Evolutionary conservation across 169 alveolate genomes (phyloP).

Genomic region (Amoebophrya sp.): DNA sequence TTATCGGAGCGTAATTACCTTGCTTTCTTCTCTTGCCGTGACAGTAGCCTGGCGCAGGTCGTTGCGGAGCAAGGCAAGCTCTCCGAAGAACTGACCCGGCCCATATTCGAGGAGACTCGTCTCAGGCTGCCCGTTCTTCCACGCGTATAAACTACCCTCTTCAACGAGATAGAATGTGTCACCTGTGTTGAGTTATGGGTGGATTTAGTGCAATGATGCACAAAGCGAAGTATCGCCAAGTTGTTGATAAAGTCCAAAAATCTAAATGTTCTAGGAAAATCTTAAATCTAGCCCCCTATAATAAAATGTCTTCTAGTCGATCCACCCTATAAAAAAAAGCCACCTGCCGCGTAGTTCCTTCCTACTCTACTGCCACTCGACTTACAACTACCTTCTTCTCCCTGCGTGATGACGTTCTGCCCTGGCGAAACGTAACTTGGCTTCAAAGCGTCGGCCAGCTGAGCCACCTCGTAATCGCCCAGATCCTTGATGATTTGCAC

Average conservation of each 20-base stretch:
- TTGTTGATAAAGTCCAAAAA: too few species aligned
- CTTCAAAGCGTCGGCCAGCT: slow-evolving; percentile 13
- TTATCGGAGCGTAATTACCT: not conserved
- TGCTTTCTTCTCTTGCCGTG: not conserved
- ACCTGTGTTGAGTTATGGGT: not conserved
- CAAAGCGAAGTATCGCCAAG: too few species aligned
- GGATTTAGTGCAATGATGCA: not conserved
- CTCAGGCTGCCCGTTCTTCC: not conserved
- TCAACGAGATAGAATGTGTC: slow-evolving; percentile 16
- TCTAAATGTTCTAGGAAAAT: too few species aligned
- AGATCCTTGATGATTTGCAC: not conserved
- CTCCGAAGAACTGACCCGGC: not conserved
- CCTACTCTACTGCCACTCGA: too few species aligned
- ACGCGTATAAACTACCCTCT: not conserved
- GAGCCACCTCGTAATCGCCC: not conserved
- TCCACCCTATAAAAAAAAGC: too few species aligned
- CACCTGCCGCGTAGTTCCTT: too few species aligned
- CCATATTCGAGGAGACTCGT: not conserved
- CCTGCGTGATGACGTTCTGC: not conserved
- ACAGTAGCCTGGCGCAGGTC: not conserved
- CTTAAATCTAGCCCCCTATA: too few species aligned
- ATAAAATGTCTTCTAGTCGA: too few species aligned
- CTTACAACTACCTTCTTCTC: not conserved
- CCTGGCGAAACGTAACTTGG: not conserved
- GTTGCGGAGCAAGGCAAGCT: not conserved